Evolutionary conservation across 2,329 filamentous ascomycete species (phyloP).

Genomic region (Mycosphaerella arachidis): DNA sequence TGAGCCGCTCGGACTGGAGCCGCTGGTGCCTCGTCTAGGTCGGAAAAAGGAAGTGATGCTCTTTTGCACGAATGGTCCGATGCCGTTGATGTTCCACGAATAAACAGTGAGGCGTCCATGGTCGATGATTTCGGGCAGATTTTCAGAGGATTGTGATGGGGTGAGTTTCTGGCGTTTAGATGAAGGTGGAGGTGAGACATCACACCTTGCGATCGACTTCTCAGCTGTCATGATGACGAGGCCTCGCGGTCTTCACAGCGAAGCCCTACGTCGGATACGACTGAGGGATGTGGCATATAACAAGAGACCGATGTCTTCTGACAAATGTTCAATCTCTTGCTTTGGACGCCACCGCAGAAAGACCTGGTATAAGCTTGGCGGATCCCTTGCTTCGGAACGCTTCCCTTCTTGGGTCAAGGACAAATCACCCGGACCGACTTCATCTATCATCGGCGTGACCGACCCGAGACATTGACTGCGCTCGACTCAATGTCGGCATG

Average conservation of each 20-base stretch:
- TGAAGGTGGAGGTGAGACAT: constrained; percentile 31
- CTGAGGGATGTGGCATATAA: not conserved
- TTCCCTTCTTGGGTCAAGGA: not conserved
- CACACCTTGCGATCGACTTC: constrained; percentile 3
- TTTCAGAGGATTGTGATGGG: not conserved
- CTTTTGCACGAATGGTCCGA: constrained; percentile 40
- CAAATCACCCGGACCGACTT: not conserved
- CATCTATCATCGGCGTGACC: not conserved
- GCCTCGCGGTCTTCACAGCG: not conserved
- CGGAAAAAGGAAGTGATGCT: constrained; percentile 40
- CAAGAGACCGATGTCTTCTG: not conserved
- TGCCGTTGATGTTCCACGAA: constrained; percentile 49
- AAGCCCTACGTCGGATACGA: not conserved
- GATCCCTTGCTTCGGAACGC: not conserved
- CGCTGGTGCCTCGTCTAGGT: not conserved
- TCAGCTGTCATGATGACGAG: not conserved
- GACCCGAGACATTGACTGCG: not conserved
- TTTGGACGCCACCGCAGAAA: not conserved
- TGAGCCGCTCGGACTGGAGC: not conserved
- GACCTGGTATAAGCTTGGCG: not conserved
- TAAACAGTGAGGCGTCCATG: constrained; percentile 35
- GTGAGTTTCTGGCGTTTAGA: constrained; percentile 25
- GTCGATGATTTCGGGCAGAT: not conserved
- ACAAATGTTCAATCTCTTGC: not conserved
- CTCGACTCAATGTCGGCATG: not conserved